Percentiles rank a stretch among this genome's conserved stretches.
These are phyloP conservation scores for Vicia villosa DNA, from an alignment of 306 rosid species.

Conservation along the genomic window DNA sequence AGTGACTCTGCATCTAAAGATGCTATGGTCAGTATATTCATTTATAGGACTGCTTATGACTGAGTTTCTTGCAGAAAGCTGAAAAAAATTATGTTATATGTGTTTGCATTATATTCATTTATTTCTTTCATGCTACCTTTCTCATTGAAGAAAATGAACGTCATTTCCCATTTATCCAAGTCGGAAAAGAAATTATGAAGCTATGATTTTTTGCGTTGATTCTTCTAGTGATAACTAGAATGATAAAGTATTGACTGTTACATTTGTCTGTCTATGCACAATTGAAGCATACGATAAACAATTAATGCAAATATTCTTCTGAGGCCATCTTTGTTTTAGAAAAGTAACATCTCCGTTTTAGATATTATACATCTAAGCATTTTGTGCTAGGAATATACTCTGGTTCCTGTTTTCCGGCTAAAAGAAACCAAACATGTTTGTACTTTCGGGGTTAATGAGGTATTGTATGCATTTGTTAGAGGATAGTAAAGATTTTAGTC, in stretches of 20 bases:
- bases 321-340: slow-evolving; percentile 25
- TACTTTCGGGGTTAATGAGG: slow-evolving; percentile 8
- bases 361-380: slow-evolving; percentile 3
- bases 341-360: slow-evolving; percentile 3
- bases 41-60: slow-evolving; percentile 3
- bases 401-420: slow-evolving; percentile 12
- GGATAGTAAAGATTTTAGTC: slow-evolving; percentile 4
- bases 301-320: background rate
- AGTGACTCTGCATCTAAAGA: slow-evolving; percentile 74
- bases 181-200: background rate
- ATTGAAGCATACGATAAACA: slow-evolving; percentile 19
- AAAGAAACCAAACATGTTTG: slow-evolving; percentile 24
- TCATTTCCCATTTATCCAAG: slow-evolving; percentile 8
- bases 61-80: slow-evolving; percentile 26
- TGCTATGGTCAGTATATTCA: slow-evolving; percentile 50
- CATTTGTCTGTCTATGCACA: slow-evolving; percentile 11
- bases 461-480: slow-evolving; percentile 5
- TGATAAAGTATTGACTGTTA: slow-evolving; percentile 7
- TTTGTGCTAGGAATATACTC: slow-evolving; percentile 17
- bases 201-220: background rate
- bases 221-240: background rate
- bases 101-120: background rate
- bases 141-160: background rate
- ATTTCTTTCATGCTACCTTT: background rate
- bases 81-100: slow-evolving; percentile 16